Percentiles rank a stretch among this genome's conserved stretches.
Conservation (phyloP, 2,329 filamentous ascomycete genomes). For the Calonectria pteridis region DNA sequence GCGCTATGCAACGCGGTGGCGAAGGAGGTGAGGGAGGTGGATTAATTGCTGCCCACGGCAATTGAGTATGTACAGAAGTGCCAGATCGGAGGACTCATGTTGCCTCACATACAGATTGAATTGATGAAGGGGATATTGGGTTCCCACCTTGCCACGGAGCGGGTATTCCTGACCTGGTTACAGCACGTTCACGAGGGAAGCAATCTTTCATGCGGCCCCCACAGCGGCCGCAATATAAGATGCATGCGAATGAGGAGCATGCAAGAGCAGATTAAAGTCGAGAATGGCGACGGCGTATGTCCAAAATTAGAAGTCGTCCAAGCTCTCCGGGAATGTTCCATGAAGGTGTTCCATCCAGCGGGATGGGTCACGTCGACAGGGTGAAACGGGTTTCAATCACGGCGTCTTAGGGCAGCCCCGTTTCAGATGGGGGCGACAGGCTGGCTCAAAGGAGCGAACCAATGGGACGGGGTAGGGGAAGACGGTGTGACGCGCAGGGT, state of each 20-base stretch:
- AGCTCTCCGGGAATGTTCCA: slow-evolving; percentile 33
- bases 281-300: slow-evolving; percentile 9
- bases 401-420: slow-evolving; percentile 31
- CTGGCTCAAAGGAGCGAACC: slow-evolving; percentile 34
- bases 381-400: slow-evolving; percentile 45
- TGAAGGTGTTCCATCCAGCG: slow-evolving; percentile 37
- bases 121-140: slow-evolving; percentile 22
- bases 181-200: slow-evolving; percentile 28
- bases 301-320: slow-evolving; percentile 44
- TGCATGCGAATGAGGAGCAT: slow-evolving; percentile 22
- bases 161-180: slow-evolving; percentile 9
- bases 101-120: slow-evolving; percentile 30
- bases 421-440: slow-evolving; percentile 44
- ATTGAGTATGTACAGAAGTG: neutral
- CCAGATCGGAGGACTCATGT: neutral
- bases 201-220: slow-evolving; percentile 15
- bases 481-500: slow-evolving; percentile 46
- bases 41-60: slow-evolving; percentile 42
- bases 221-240: slow-evolving; percentile 28
- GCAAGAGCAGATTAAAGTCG: slow-evolving; percentile 16
- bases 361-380: slow-evolving; percentile 35
- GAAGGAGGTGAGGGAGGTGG: slow-evolving; percentile 61
- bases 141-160: slow-evolving; percentile 19
- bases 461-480: slow-evolving; percentile 31
- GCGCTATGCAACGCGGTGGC: slow-evolving; percentile 80